Evolutionary conservation across 2,329 filamentous ascomycete genomes (phyloP), one percentile per base, ranked within the genome.

Genomic region (Penicillium griseofulvum): DNA sequence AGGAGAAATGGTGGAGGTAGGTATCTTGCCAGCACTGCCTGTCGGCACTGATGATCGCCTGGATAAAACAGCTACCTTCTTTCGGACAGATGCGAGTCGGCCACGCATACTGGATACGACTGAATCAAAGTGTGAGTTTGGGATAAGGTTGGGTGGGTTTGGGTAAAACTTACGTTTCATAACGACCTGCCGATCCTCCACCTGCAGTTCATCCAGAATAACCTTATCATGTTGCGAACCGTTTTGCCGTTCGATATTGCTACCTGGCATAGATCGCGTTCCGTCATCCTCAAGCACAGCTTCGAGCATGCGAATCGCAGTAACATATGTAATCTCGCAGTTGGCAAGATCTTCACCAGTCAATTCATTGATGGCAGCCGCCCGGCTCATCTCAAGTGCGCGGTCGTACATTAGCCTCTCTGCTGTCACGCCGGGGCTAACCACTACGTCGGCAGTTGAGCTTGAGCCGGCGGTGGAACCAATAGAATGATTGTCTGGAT

Each of bases 331-430:
- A 26, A 96, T 86, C 69, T 97, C 92, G 69, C 93, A 97, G 16
- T 91, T 91, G 0, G 80, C 76, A 24, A 97, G 79, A 71, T 97
- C 92, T 59, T 94, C 90, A 54, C 93, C 91, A 2, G 94, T 91
- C 47, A 99, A 89, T 75, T 99, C 94, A 65, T 96, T 95, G 68
- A 97, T 94, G 8, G 94, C 94, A 8, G 94, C 93, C 4, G 90
- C 86, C 49, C 91, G 86, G 71, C 91, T 97, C 94, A 99, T 97
- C 72, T 99, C 94, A 22, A 97, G 79, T 0, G 94, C 94, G 44
- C 94, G 89, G 65, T 99, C 94, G 70, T 97, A 99, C 91, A 99
- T 97, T 43, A 99, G 80, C 75, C 92, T 96, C 77, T 97, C 94
- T 0, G 94, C 94, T 22, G 91, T 97, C 53, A 97, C 87, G 1